Base-by-base conservation (phyloP, 2,329 filamentous ascomycete genomes). In the Coniochaeta sp. region DNA sequence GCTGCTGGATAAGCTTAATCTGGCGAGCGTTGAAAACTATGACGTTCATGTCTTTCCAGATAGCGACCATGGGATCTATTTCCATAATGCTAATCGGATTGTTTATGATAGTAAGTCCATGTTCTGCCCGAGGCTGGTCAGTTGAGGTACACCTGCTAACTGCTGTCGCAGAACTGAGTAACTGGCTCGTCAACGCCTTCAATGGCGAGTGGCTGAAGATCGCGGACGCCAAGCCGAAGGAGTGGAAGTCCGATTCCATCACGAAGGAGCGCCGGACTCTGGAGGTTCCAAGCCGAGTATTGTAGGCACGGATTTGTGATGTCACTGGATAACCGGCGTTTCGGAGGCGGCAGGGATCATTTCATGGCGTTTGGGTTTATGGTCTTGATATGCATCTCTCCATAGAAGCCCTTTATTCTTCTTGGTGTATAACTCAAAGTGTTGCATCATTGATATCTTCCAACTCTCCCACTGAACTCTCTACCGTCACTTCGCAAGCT, bases 21-120 rank as follows among this genome's bases (percentile, higher is more conserved):
- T 95, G 50, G 85, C 77, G 1, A 81, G 83, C 12, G 81, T 96
- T 3, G 85, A 92, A 67, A 99, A 99, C 63, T 99, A 97, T 62
- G 94, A 99, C 64, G 83, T 99, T 12, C 92, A 97, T 67, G 83
- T 97, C 52, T 99, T 96, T 70, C 94, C 94, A 0, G 94, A 99
- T 67, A 95, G 89, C 51, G 91, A 99, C 70, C 94, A 99, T 68
- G 82, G 87, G 55, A 99, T 99, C 55, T 90, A 83, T 64, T 99
- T 97, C 65, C 92, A 99, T 66, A 91, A 91, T 65, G 95, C 89
- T 26, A 91, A 96, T 65, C 76, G 75, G 52, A 89, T 97, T 60
- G 91, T 99, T 6, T 97, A 94, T 65, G 87, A 96, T 59, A 95
- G 90, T 95, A 73, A 79, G 90, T 82, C 28, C 5, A 51, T n/a